Evolutionary conservation across 2,329 filamentous ascomycete species (phyloP).

Genomic region (Mycosphaerella sp.): DNA sequence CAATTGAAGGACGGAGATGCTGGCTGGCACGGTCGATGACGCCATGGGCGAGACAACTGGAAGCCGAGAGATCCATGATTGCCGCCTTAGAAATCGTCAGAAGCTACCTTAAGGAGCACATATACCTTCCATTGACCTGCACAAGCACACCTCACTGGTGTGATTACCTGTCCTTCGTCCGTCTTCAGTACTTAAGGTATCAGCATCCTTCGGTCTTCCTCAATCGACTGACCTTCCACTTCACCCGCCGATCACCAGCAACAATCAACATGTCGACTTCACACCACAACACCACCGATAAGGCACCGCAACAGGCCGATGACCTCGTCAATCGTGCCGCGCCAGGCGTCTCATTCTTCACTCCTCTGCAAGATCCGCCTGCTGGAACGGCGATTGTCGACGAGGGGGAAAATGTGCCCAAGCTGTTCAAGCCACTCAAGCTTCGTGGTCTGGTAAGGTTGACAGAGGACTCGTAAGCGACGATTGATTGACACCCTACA

Average conservation of each 20-base stretch:
- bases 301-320: constrained; percentile 13
- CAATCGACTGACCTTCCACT: not conserved
- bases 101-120: no score
- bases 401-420: constrained; percentile 47
- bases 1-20: not conserved
- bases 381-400: constrained; percentile 46
- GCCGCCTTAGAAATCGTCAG: constrained; percentile 7
- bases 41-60: constrained; percentile 1
- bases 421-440: constrained; percentile 54
- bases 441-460: constrained; percentile 44
- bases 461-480: no score
- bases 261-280: constrained; percentile 21
- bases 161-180: not conserved
- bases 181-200: constrained; percentile 1
- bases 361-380: constrained; percentile 42
- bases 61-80: not conserved
- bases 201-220: not conserved
- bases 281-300: constrained; percentile 29
- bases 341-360: constrained; percentile 44
- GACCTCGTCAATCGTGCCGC: constrained; percentile 40
- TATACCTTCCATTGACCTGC: constrained; percentile 1
- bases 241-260: not conserved
- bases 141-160: not conserved
- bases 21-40: not conserved
- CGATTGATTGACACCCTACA: not conserved